Base-by-base conservation (phyloP, 306 rosid genomes). In the Quercus agrifolia region DNA sequence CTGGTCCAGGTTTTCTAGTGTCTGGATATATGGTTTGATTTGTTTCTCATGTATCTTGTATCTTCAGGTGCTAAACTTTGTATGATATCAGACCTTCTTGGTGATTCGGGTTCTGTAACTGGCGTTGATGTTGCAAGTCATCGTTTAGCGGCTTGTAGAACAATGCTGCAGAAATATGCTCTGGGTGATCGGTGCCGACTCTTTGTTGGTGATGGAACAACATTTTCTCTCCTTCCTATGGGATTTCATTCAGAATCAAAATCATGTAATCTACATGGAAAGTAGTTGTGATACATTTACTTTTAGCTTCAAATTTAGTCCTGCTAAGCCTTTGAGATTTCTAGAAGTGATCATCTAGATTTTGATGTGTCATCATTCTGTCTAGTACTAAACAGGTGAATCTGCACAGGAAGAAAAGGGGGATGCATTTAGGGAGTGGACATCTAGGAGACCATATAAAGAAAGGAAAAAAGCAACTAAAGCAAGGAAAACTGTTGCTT, bases 81-180 rank as follows among this genome's bases (percentile, higher is more conserved):
- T 82, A 84, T 93, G 97, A 85, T 95, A 27, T 76, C 86, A 11
- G 93, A 93, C 83, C 90, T 93, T 88, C 92, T 92, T 79, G 94
- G 90, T 38, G 88, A 91, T 76, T 81, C 83, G 3, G 99, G 98
- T 66, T 91, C 96, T 83, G 89, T 88, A 56, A 90, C 97, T 46
- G 99, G 92, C 6, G 94, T 95, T n/a, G 96, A 91, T 86, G 94
- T 90, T 81, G 93, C 98, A 77, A 87, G 91, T 67, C 99, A 95
- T 72, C 96, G 99, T 21, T 81, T 95, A 71, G 96, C 93, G 0
- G 96, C 96, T 2, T 93, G 97, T 77, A 93, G 96, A 82, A 91
- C 98, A 20, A 83, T 93, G 94, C 81, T 95, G 72, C 97, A 90
- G 84, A 95, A 93, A 82, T 95, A 95, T 77, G 71, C 75, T 28